Percentiles rank a stretch among this genome's conserved stretches.
phyloP scores from a whole-genome alignment of 371 early-diverging fungal genomes.

The Saksenaea oblongispora region DNA sequence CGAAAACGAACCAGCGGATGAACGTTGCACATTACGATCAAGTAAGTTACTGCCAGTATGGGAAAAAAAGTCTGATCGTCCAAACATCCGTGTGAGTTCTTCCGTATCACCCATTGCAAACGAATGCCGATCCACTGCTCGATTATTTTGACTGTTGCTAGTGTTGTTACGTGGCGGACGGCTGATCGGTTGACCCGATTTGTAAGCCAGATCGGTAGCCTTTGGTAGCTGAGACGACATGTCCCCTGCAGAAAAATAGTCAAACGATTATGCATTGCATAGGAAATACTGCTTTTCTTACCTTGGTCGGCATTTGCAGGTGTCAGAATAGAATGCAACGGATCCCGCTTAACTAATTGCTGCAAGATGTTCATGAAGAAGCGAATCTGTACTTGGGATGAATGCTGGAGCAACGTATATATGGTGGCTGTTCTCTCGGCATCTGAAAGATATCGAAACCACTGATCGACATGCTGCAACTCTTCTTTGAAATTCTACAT shows the following conservation, averaged over 20 bases:
- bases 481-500: slow-evolving; percentile 83
- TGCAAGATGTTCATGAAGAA: slow-evolving; percentile 92
- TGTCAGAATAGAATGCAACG: slow-evolving; percentile 51
- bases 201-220: slow-evolving; percentile 54
- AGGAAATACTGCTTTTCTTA: slow-evolving; percentile 17
- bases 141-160: slow-evolving; percentile 11
- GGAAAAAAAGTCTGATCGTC: slow-evolving; percentile 11
- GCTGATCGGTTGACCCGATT: slow-evolving; percentile 53
- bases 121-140: slow-evolving; percentile 72
- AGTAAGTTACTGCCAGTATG: slow-evolving; percentile 7
- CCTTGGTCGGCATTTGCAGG: slow-evolving; percentile 67
- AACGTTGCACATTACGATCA: neutral
- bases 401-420: slow-evolving; percentile 86
- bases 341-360: slow-evolving; percentile 82
- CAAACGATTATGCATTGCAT: neutral
- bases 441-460: slow-evolving; percentile 90
- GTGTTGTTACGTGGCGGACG: slow-evolving; percentile 41
- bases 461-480: slow-evolving; percentile 90
- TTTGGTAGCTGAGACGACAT: slow-evolving; percentile 50
- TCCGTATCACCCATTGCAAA: slow-evolving; percentile 68
- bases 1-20: slow-evolving; percentile 1
- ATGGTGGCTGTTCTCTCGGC: slow-evolving; percentile 92
- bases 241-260: slow-evolving; percentile 28
- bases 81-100: slow-evolving; percentile 53
- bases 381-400: slow-evolving; percentile 85